These are phyloP conservation scores for Forsythia viridissima DNA, from an alignment of 257 asterid genomes.

Conservation along the genomic window DNA sequence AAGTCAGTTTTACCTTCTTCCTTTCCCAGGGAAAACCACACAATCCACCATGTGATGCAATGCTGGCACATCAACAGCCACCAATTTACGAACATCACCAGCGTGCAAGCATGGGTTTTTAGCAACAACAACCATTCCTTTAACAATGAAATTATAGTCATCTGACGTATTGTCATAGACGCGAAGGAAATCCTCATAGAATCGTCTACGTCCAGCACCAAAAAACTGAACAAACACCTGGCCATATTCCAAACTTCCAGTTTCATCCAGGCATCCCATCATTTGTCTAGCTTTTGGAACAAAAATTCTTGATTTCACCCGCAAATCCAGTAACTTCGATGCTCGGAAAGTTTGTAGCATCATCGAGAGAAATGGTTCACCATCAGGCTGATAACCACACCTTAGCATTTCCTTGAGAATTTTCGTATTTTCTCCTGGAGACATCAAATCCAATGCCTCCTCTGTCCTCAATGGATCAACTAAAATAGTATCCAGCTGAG, in stretches of 20 bases:
- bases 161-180: constrained; percentile 11
- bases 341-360: constrained; percentile 78
- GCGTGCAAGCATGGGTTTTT: constrained; percentile 96
- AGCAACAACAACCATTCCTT: constrained; percentile 69
- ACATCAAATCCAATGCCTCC: constrained; percentile 80
- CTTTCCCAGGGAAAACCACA: constrained; percentile 76
- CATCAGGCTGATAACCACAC: constrained; percentile 83
- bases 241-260: constrained; percentile 73
- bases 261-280: constrained; percentile 97
- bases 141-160: constrained; percentile 23
- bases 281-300: constrained; percentile 66
- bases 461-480: constrained; percentile 64
- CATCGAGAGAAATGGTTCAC: constrained; percentile 85
- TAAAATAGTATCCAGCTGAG: constrained; percentile 64
- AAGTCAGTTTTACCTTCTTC: constrained; percentile 54
- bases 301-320: constrained; percentile 62
- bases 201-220: constrained; percentile 37
- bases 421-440: constrained; percentile 75
- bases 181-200: constrained; percentile 31
- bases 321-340: constrained; percentile 64
- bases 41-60: constrained; percentile 92
- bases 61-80: constrained; percentile 55
- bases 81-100: constrained; percentile 80
- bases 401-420: constrained; percentile 74
- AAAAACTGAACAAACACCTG: constrained; percentile 78